Percentiles rank a stretch among this genome's conserved stretches.
Evolutionary conservation across 495 filamentous ascomycete species (phyloP).

Genomic region (Neurospora intermedia): DNA sequence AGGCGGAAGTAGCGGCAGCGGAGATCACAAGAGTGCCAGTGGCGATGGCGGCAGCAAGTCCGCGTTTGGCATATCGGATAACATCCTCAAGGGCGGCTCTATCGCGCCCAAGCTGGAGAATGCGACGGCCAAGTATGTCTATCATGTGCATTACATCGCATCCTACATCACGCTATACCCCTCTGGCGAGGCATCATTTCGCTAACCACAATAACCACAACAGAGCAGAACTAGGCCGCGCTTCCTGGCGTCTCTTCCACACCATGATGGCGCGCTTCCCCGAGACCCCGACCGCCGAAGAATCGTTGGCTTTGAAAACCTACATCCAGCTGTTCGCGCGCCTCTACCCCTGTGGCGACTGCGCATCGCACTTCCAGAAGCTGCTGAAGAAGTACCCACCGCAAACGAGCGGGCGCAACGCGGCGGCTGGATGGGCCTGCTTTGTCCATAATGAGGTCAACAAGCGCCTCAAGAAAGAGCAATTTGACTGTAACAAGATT

Average conservation of each 20-base stretch:
- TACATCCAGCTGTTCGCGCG: slow-evolving; percentile 87
- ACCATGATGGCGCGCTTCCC: slow-evolving; percentile 94
- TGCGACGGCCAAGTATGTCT: slow-evolving; percentile 67
- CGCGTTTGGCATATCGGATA: slow-evolving; percentile 18
- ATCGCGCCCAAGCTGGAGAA: slow-evolving; percentile 89
- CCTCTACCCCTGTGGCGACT: slow-evolving; percentile 93
- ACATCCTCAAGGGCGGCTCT: slow-evolving; percentile 58
- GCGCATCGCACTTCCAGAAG: slow-evolving; percentile 79
- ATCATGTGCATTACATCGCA: not conserved
- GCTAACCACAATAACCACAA: slow-evolving; percentile 7
- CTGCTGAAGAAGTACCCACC: slow-evolving; percentile 79
- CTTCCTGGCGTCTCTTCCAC: slow-evolving; percentile 88
- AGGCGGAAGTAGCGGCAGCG: slow-evolving; percentile 4
- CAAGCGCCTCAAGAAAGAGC: slow-evolving; percentile 63
- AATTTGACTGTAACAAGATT: slow-evolving; percentile 83
- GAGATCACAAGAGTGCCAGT: not conserved
- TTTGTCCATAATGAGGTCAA: slow-evolving; percentile 95
- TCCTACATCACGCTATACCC: not conserved
- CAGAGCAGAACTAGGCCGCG: slow-evolving; percentile 79
- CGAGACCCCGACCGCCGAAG: slow-evolving; percentile 69
- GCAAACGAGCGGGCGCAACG: slow-evolving; percentile 72
- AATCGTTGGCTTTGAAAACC: slow-evolving; percentile 70
- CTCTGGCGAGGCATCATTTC: not conserved
- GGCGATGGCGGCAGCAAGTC: slow-evolving; percentile 5
- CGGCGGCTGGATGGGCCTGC: slow-evolving; percentile 85